Base-by-base conservation (phyloP, 306 rosid genomes). In the Fragaria vesca region DNA sequence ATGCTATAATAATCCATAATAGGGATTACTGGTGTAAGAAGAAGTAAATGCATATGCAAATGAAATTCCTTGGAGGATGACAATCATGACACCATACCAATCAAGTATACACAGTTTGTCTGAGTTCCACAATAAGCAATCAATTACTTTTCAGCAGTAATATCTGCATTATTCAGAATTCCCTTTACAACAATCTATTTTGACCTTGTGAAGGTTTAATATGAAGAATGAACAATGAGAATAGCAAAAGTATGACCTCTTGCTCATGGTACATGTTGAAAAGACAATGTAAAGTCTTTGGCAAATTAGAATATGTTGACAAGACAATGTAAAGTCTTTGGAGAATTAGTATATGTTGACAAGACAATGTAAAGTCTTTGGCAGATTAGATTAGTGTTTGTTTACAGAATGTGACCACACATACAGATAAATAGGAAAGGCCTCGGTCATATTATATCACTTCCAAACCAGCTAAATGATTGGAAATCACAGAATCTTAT, bases 1-100 rank as follows among this genome's bases (percentile, higher is more conserved):
- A 30, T 42, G 24, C 26, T 48, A 65, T 18, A 5, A 38, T 30
- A 63, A 55, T 69, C 24, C 74, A 74, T 46, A 71, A 12, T 51
- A 24, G 20, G 48, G 30, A 75, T 17, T 43, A 30, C 50, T 58
- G 43, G 70, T 42, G 60, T 58, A 48, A 82, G 69, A 48, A 82
- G 69, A 66, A 52, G 36, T 26, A 75, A 12, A 66, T 52, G 38
- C 4, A 34, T 18, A 20, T 1, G 51, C 5, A 48, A 38, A 66
- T 15, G 10, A 66, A 26, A 4, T 70, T 10, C 2, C 9, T 17
- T 20, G 12, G 28, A 68, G 6, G 38, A 12, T 24, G 10, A 7
- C 9, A 6, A 40, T 7, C 45, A 40, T 40, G 21, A 43, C 57
- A 50, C 8, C 34, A 66, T 54, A 18, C 61, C 38, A 58, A 28